Percentiles rank a stretch among this genome's conserved stretches.
phyloP scores from a whole-genome alignment of 202 grass and related monocot genomes.

The Hordeum pubiflorum region DNA sequence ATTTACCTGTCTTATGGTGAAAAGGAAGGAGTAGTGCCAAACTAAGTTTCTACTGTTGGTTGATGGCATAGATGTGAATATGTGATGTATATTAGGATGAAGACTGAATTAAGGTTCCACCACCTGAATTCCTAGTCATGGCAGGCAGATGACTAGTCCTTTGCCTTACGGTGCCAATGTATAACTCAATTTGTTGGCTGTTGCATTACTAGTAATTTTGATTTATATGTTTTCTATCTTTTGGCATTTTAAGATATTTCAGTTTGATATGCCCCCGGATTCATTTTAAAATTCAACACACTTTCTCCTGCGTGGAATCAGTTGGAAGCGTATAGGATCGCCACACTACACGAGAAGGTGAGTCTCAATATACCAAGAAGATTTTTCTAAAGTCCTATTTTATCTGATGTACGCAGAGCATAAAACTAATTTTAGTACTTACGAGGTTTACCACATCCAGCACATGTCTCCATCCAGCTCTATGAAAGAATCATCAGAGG shows the following conservation, averaged over 20 bases:
- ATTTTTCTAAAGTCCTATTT: background rate
- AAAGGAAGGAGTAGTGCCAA: background rate
- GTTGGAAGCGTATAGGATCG: background rate
- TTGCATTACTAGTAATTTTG: background rate
- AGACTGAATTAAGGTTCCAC: background rate
- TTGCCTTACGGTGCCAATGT: background rate
- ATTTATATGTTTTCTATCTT: background rate
- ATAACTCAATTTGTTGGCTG: background rate
- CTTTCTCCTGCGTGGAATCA: background rate
- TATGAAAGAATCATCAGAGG: background rate
- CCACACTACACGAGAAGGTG: slow-evolving; percentile 15
- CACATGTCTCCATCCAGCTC: background rate
- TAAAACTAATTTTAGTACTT: background rate
- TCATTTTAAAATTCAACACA: background rate
- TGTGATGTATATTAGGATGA: background rate
- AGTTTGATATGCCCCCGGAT: background rate
- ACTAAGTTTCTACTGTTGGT: background rate
- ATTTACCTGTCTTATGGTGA: background rate
- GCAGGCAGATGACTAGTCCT: background rate
- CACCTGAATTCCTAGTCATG: background rate
- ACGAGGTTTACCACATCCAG: background rate
- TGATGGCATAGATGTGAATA: background rate
- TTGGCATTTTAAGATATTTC: background rate
- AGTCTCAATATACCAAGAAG: background rate
- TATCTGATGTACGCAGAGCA: background rate